phyloP scores from a whole-genome alignment of 192 early-diverging fungal species.

The Entomortierella lignicola region DNA sequence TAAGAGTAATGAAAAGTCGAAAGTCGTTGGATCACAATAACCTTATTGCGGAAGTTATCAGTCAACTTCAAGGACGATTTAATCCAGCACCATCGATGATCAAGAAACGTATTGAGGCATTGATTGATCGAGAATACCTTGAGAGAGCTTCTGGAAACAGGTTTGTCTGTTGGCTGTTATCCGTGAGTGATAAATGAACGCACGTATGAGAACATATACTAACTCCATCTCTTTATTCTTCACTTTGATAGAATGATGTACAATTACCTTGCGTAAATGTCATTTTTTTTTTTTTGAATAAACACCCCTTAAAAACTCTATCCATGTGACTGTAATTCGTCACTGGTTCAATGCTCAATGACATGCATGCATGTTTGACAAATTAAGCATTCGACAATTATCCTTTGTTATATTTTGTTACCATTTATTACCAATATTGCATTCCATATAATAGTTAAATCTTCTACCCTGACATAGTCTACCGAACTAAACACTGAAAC shows the following conservation, averaged over 20 bases:
- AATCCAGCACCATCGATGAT: constrained; percentile 86
- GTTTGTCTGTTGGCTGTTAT: constrained; percentile 31
- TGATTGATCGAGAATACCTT: constrained; percentile 98
- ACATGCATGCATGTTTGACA: too few relatives aligned
- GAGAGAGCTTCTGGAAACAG: constrained; percentile 72
- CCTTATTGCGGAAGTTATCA: constrained; percentile 84
- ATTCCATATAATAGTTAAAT: too few relatives aligned
- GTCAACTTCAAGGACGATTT: constrained; percentile 84
- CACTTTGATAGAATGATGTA: constrained; percentile 29
- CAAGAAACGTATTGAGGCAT: constrained; percentile 92
- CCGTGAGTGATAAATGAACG: too few relatives aligned
- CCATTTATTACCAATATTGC: too few relatives aligned
- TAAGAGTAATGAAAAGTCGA: constrained; percentile 96
- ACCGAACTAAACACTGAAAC: too few relatives aligned
- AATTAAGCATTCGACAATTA: too few relatives aligned
- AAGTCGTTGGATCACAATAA: constrained; percentile 90
- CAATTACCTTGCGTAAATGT: constrained; percentile 35
- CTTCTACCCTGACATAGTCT: too few relatives aligned
- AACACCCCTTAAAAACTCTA: background rate
- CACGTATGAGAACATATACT: background rate
- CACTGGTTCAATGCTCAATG: too few relatives aligned
- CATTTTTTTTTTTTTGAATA: background rate
- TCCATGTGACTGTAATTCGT: constrained; percentile 1
- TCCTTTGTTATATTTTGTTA: too few relatives aligned
- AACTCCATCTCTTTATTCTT: background rate